Conservation (phyloP, 768 basidiomycete species). For the Boletus pseudopeckii region DNA sequence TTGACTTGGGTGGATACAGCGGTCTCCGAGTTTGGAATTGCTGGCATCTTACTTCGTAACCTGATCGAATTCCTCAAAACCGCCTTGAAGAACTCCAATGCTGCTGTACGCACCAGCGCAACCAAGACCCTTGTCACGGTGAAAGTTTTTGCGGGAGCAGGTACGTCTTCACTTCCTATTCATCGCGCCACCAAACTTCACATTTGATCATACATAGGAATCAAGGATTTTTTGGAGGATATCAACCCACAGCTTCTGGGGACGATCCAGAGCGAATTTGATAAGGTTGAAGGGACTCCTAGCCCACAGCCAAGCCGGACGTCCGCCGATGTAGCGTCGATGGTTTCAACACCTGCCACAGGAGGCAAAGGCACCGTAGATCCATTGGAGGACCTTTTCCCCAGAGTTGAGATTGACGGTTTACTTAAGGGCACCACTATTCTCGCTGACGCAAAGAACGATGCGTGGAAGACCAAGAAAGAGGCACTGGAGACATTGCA, state of each 20-base stretch:
- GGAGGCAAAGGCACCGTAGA: slow-evolving; percentile 47
- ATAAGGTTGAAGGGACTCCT: slow-evolving; percentile 77
- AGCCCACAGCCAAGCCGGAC: slow-evolving; percentile 76
- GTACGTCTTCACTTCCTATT: slow-evolving; percentile 39
- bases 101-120: slow-evolving; percentile 87
- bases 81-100: slow-evolving; percentile 90
- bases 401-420: slow-evolving; percentile 88
- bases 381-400: slow-evolving; percentile 91
- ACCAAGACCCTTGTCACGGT: slow-evolving; percentile 91
- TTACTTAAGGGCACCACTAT: slow-evolving; percentile 82
- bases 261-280: slow-evolving; percentile 90
- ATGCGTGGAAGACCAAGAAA: slow-evolving; percentile 96
- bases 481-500: slow-evolving; percentile 87
- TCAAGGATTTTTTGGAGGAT: slow-evolving; percentile 91
- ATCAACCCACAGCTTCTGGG: slow-evolving; percentile 89
- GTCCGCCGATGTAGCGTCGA: slow-evolving; percentile 68
- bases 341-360: slow-evolving; percentile 42
- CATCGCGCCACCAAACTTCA: background rate
- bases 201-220: slow-evolving; percentile 48
- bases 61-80: slow-evolving; percentile 90
- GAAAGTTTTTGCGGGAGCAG: slow-evolving; percentile 85
- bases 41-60: slow-evolving; percentile 75
- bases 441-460: slow-evolving; percentile 80
- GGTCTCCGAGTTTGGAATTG: slow-evolving; percentile 86
- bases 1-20: slow-evolving; percentile 84